These are phyloP conservation scores for Yarrowia sp. DNA, from an alignment of 805 yeast species.

Conservation along the genomic window DNA sequence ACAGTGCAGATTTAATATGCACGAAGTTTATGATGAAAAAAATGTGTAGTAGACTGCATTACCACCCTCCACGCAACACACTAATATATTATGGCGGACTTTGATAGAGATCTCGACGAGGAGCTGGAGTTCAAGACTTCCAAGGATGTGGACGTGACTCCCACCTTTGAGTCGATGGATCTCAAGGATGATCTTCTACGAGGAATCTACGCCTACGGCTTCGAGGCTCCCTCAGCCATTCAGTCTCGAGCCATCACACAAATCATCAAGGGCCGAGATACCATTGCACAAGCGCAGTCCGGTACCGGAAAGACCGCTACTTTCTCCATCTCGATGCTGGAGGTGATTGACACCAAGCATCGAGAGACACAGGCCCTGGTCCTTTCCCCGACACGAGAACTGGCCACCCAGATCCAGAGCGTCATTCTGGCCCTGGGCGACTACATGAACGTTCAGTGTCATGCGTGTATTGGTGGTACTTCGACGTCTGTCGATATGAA, in stretches of 20 bases:
- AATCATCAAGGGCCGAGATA: slow-evolving; percentile 69
- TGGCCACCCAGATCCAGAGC: slow-evolving; percentile 92
- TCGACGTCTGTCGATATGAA: slow-evolving; percentile 82
- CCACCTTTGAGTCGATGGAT: slow-evolving; percentile 66
- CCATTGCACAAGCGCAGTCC: slow-evolving; percentile 82
- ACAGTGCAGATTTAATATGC: slow-evolving; percentile 15
- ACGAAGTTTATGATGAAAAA: neutral
- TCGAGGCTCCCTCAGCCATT: slow-evolving; percentile 77
- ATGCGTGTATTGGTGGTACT: slow-evolving; percentile 98
- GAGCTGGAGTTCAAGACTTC: slow-evolving; percentile 36
- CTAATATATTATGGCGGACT: neutral
- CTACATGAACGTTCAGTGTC: slow-evolving; percentile 85
- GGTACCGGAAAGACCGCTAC: slow-evolving; percentile 94
- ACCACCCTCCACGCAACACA: neutral
- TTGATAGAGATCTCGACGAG: slow-evolving; percentile 20
- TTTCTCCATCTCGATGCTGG: slow-evolving; percentile 62
- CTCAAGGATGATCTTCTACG: slow-evolving; percentile 67
- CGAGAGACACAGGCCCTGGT: slow-evolving; percentile 88
- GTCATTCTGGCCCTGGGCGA: slow-evolving; percentile 87
- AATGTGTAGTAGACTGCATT: neutral
- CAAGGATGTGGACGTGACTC: slow-evolving; percentile 85
- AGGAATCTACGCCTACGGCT: slow-evolving; percentile 77
- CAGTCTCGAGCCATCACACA: slow-evolving; percentile 79
- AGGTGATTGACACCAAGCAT: slow-evolving; percentile 61
- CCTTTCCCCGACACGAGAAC: slow-evolving; percentile 95